phyloP scores from a whole-genome alignment of 306 rosid genomes.

The Cicer yamashitae region DNA sequence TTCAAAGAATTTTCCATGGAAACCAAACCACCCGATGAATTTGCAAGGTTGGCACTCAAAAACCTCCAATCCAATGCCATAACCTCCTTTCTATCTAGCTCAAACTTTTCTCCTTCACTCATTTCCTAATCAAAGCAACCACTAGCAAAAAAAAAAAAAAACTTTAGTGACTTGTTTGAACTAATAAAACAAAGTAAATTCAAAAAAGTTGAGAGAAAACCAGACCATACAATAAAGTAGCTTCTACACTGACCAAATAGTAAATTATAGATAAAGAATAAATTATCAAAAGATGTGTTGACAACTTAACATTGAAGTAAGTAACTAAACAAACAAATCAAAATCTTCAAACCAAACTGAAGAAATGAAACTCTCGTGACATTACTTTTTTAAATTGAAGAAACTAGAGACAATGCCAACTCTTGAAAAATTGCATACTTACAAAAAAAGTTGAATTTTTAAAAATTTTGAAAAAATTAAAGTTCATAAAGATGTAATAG shows the following conservation, averaged over 20 bases:
- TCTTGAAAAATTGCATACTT: conserved; percentile 11
- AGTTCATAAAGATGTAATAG: conserved; percentile 52
- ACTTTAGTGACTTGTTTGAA: conserved; percentile 29
- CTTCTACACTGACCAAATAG: conserved; percentile 47
- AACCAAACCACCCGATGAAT: conserved; percentile 63
- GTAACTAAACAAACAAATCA: neutral
- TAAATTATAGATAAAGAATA: conserved; percentile 28
- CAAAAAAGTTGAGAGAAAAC: neutral
- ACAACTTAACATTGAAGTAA: neutral
- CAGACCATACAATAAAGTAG: neutral
- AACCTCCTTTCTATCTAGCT: conserved; percentile 68
- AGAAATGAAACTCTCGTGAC: neutral
- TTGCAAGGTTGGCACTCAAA: conserved; percentile 60
- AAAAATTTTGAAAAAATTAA: conserved; percentile 17
- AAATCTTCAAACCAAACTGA: conserved; percentile 9
- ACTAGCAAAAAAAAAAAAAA: conserved; percentile 22
- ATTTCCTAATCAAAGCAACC: conserved; percentile 59
- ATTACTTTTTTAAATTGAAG: too few relatives aligned
- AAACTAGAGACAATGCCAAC: neutral
- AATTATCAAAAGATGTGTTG: conserved; percentile 27
- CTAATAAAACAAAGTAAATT: neutral
- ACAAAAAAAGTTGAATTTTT: conserved; percentile 39
- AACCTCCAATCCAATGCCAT: conserved; percentile 80
- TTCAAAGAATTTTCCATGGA: conserved; percentile 53
- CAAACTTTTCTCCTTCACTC: conserved; percentile 74